Base-by-base conservation (phyloP, 2,329 filamentous ascomycete species). In the Cercospora sp. region DNA sequence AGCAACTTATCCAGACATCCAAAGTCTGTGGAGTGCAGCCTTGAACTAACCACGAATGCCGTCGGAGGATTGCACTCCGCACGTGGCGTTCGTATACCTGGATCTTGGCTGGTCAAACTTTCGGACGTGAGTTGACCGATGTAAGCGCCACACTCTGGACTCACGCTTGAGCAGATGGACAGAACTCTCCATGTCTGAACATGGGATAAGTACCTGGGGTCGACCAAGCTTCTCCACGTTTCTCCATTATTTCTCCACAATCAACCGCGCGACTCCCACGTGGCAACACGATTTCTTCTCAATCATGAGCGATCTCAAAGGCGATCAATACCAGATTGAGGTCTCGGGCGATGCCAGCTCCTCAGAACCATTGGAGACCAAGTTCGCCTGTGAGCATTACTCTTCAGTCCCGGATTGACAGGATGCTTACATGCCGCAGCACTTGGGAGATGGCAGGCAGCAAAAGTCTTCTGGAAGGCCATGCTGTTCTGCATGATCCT, bases 401-500 rank as follows among this genome's bases (percentile, higher is more conserved):
- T 30, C 12, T 16, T 6, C 51, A 30, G 7, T 16, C 13, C 7
- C 23, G 23, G 23, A 10, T 4, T 6, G 51, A 26, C 8, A 5
- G 3, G 13, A 57, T 57, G n/a, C 66, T 68, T 4, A 68, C 63
- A 31, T n/a, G 13, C 16, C 7, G 39, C 20, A 69, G 66, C 66
- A 3, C 51, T 70, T 12, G 69, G 69, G 45, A 59, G 69, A 63
- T 70, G 69, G 69, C 45, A 68, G 23, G 67, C 69, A 16, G 69
- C 67, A 31, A 64, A 63, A 48, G 62, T 68, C 31, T 70, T 70
- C 33, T 70, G 69, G 69, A 70, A 70, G 61, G 69, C 64, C 26
- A 67, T 70, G 63, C 60, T 70, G 1, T 70, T 70, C 57, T 70
- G 69, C 30, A 64, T 70, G 65, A 66, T 70, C 10, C 60, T 70